A percentile compares a stretch with the other conserved stretches of the same genome.
Conservation (phyloP, 805 yeast genomes). For the Pichia scutulata region DNA sequence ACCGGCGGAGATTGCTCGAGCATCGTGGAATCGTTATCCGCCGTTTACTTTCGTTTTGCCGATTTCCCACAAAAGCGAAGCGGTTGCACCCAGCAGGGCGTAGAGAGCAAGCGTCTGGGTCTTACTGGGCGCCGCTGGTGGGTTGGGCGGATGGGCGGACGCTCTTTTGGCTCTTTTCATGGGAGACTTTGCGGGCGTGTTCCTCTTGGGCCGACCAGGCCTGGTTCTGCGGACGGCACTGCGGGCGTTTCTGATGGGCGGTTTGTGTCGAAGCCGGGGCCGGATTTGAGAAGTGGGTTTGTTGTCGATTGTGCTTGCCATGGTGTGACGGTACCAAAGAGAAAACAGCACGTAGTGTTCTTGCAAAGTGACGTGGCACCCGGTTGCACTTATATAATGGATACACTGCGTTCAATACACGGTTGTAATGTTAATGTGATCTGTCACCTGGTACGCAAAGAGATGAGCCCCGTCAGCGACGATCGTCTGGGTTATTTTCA, state of each 20-base stretch:
- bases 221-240: background rate
- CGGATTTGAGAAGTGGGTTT: background rate
- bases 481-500: too few relatives aligned
- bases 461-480: background rate
- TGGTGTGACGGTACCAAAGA: background rate
- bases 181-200: background rate
- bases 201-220: background rate
- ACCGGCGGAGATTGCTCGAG: background rate
- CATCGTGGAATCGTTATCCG: background rate
- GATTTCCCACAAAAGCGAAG: background rate
- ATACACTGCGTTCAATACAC: too few relatives aligned
- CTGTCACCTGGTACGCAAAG: background rate
- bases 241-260: background rate
- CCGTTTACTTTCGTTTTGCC: background rate
- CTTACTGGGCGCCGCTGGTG: background rate
- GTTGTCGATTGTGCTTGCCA: background rate
- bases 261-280: background rate
- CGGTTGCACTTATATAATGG: background rate
- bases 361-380: background rate
- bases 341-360: too few relatives aligned
- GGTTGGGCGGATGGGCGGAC: too few relatives aligned
- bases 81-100: background rate
- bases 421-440: too few relatives aligned
- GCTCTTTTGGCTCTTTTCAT: background rate
- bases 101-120: background rate